phyloP scores from a whole-genome alignment of 2,329 filamentous ascomycete species.

The Ophiostoma ulmi region DNA sequence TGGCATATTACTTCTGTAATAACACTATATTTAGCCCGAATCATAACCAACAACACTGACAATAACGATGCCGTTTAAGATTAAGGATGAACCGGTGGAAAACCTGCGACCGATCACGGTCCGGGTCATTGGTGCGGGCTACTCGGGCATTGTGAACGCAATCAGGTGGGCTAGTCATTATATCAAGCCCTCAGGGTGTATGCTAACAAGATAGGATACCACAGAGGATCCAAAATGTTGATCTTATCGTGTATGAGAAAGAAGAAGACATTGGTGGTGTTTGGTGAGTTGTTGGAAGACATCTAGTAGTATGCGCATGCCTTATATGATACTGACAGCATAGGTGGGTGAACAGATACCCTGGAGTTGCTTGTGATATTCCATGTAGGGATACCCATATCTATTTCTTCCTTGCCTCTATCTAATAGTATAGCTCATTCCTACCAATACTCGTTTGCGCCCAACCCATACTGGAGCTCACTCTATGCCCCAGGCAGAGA shows the following conservation, averaged over 20 bases:
- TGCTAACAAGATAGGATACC: conserved; percentile 30
- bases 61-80: conserved; percentile 16
- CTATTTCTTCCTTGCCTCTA: background rate
- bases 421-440: conserved; percentile 39
- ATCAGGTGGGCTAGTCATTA: conserved; percentile 29
- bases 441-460: conserved; percentile 53
- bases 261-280: conserved; percentile 35
- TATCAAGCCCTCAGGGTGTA: conserved; percentile 21
- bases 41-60: background rate
- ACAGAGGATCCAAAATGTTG: conserved; percentile 34
- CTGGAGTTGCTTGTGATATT: conserved; percentile 37
- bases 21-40: background rate
- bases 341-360: conserved; percentile 33
- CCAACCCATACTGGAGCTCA: conserved; percentile 50
- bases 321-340: background rate
- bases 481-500: conserved; percentile 48
- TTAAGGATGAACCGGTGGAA: conserved; percentile 34
- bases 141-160: conserved; percentile 34
- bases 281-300: conserved; percentile 29
- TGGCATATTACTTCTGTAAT: background rate
- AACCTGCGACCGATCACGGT: conserved; percentile 35
- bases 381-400: conserved; percentile 32
- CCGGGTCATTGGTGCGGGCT: conserved; percentile 35
- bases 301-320: background rate
- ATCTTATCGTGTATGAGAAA: conserved; percentile 37